Evolutionary conservation across 305 asterid species (phyloP), one percentile per base, ranked within the genome.

Genomic region (Ruellia speciosa): DNA sequence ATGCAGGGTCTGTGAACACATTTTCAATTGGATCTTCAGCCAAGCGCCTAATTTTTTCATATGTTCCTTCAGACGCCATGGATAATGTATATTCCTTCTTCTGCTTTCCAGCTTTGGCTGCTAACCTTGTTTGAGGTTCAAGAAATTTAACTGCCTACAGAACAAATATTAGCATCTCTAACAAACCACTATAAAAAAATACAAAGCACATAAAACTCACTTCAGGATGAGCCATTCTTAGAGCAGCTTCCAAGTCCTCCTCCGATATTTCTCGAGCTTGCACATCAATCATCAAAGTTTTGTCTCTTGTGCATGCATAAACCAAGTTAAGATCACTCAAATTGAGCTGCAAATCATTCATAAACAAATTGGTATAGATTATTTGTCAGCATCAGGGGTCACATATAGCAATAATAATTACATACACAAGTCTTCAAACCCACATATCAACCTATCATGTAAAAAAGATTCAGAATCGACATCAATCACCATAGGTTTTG

Each of bases 271-370:
- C 96, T 58, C 92, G 84, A 18, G 95, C 86, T 69, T 88, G 97
- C 60, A 86, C 97, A 66, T 93, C 99, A 53, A 93, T 88, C 99
- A 93, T 93, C 81, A 93, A 70, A 45, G 99, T 93, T 75, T 93
- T 93, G 75, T 93, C 97, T 79, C 65, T 86, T 56, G 97, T 88
- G 79, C 99, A 93, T 31, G 99, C 99, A 80, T 93, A 93, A 62
- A 93, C 87, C 80, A 93, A 79, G 81, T 86, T 88, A 61, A 93
- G 96, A 75, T 93, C 99, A 52, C 99, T 86, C 71, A 82, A 50
- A 63, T 73, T 73, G 64, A 93, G 96, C 97, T 93, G 95, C 79
- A 70, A 20, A 48, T 70, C 67, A 81, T 60, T 58, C 77, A 67
- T 17, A 18, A 73, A 24, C 18, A 65, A 56, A 56, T 35, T 53